Percentiles rank a stretch among this genome's conserved stretches.
Conservation (phyloP, 2,329 filamentous ascomycete species). For the Fusarium sp. region DNA sequence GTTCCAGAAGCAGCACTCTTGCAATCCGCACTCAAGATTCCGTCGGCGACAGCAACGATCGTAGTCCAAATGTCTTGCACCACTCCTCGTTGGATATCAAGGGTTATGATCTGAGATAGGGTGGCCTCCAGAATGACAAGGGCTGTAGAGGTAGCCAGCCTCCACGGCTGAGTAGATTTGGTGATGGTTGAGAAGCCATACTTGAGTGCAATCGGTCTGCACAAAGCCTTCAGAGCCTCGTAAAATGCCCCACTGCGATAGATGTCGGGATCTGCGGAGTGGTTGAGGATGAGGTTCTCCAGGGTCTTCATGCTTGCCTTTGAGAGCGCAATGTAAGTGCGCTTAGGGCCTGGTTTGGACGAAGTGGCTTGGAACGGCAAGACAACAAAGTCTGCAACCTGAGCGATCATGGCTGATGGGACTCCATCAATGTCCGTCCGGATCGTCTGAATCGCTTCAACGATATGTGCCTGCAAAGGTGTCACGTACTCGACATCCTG, state of each 20-base stretch:
- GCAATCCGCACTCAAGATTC: slow-evolving; percentile 73
- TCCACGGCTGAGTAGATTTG: slow-evolving; percentile 78
- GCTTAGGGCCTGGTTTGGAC: slow-evolving; percentile 56
- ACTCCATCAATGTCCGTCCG: slow-evolving; percentile 70
- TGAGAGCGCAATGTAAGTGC: slow-evolving; percentile 89
- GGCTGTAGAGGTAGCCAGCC: slow-evolving; percentile 74
- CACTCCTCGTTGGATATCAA: slow-evolving; percentile 55
- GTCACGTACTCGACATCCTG: slow-evolving; percentile 77
- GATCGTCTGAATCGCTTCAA: slow-evolving; percentile 72
- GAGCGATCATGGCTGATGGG: slow-evolving; percentile 70
- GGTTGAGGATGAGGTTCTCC: slow-evolving; percentile 64
- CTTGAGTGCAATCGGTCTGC: slow-evolving; percentile 76
- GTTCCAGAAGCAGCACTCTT: slow-evolving; percentile 54
- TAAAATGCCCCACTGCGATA: slow-evolving; percentile 73
- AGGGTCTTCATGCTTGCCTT: slow-evolving; percentile 80
- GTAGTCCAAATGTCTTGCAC: slow-evolving; percentile 72
- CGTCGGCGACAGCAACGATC: slow-evolving; percentile 69
- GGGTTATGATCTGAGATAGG: slow-evolving; percentile 65
- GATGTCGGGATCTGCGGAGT: slow-evolving; percentile 69
- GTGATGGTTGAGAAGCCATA: slow-evolving; percentile 78
- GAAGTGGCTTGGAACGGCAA: slow-evolving; percentile 66
- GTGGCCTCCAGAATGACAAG: slow-evolving; percentile 72
- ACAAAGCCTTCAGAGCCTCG: slow-evolving; percentile 70
- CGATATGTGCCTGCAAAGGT: slow-evolving; percentile 72
- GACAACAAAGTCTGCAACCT: slow-evolving; percentile 73